Percentiles rank a stretch among this genome's conserved stretches.
These are phyloP conservation scores for Candida xiaguanensis DNA, from an alignment of 805 yeast genomes.

Conservation along the genomic window DNA sequence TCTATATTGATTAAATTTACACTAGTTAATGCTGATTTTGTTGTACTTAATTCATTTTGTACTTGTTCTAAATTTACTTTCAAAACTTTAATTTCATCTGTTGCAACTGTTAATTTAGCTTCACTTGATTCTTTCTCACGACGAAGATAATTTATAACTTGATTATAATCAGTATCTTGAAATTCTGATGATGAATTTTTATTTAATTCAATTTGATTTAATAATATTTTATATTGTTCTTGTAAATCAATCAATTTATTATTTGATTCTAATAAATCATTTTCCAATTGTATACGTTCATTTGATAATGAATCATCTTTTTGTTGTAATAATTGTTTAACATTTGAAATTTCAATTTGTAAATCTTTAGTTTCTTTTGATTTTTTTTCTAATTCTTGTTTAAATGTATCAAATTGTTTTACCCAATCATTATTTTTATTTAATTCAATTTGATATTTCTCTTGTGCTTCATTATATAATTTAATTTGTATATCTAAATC, in stretches of 20 bases:
- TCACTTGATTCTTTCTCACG: conserved; percentile 72
- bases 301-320: conserved; percentile 19
- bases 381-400: conserved; percentile 16
- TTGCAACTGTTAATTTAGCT: conserved; percentile 37
- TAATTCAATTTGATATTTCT: conserved; percentile 53
- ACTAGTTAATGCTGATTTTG: conserved; percentile 32
- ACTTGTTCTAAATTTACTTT: conserved; percentile 48
- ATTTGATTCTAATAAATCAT: conserved; percentile 39
- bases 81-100: conserved; percentile 52
- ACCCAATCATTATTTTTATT: conserved; percentile 52
- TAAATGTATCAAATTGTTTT: conserved; percentile 21
- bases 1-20: conserved; percentile 19
- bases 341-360: conserved; percentile 10
- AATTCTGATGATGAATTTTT: conserved; percentile 9
- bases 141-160: conserved; percentile 60
- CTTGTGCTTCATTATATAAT: conserved; percentile 47
- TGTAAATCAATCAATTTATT: conserved; percentile 52
- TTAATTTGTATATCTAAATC: conserved; percentile 42
- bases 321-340: conserved; percentile 12
- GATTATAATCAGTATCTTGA: conserved; percentile 23
- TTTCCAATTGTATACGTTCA: conserved; percentile 21
- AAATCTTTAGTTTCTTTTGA: conserved; percentile 11
- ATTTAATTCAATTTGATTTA: conserved; percentile 59
- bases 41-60: conserved; percentile 42
- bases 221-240: conserved; percentile 64